These are phyloP conservation scores for Penicillium italicum DNA, from an alignment of 2,329 filamentous ascomycete species.

Conservation along the genomic window DNA sequence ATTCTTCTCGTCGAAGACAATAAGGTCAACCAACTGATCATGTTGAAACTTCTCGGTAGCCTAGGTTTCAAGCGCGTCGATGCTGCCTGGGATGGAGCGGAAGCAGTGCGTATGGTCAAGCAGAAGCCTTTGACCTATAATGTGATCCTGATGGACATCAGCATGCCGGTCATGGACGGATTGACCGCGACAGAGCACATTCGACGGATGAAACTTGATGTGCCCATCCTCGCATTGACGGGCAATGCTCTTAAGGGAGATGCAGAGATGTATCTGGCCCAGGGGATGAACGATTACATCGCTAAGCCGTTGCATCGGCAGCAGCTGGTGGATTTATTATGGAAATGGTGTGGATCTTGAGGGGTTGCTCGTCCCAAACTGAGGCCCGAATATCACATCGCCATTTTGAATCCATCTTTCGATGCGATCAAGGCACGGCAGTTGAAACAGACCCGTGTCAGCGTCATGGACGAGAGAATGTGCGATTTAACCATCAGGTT, in stretches of 20 bases:
- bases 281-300: constrained; percentile 56
- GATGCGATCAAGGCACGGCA: neutral
- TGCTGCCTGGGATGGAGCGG: constrained; percentile 43
- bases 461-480: neutral
- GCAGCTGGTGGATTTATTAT: constrained; percentile 45
- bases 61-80: constrained; percentile 45
- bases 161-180: constrained; percentile 48
- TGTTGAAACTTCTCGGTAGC: constrained; percentile 37
- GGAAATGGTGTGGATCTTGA: constrained; percentile 36
- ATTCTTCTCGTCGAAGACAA: constrained; percentile 45
- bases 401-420: neutral
- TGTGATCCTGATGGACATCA: constrained; percentile 48
- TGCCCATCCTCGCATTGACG: constrained; percentile 55
- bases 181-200: constrained; percentile 45
- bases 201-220: constrained; percentile 35
- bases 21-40: constrained; percentile 43
- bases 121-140: constrained; percentile 44
- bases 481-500: neutral
- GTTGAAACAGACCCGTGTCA: neutral
- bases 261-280: constrained; percentile 51
- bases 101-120: constrained; percentile 44
- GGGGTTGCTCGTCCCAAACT: neutral
- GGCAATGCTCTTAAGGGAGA: constrained; percentile 57
- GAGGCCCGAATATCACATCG: neutral
- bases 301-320: constrained; percentile 54